Percentiles rank a stretch among this genome's conserved stretches.
phyloP scores from a whole-genome alignment of 2,329 filamentous ascomycete species.

The Rhynchosporium graminicola region DNA sequence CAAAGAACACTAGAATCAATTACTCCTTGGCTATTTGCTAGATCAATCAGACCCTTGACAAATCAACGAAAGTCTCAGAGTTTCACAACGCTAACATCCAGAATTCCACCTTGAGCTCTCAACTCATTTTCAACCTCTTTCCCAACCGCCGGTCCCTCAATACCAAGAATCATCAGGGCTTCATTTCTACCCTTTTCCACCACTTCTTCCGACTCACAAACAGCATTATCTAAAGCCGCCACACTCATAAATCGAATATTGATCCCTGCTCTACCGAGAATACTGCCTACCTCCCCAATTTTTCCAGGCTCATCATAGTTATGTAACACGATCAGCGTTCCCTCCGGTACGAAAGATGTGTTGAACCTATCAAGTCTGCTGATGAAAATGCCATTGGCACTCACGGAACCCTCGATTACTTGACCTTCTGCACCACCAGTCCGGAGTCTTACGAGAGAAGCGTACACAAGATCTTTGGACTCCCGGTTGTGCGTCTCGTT shows the following conservation, averaged over 20 bases:
- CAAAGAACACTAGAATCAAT: too few species aligned
- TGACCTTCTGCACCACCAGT: constrained; percentile 42
- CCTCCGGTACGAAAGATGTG: constrained; percentile 71
- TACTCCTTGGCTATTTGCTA: too few species aligned
- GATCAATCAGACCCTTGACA: background rate
- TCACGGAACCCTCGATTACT: constrained; percentile 66
- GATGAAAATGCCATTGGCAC: constrained; percentile 66
- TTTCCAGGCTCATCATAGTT: constrained; percentile 83
- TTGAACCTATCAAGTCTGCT: constrained; percentile 72
- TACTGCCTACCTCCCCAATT: constrained; percentile 75
- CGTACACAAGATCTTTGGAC: constrained; percentile 62
- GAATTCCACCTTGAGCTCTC: constrained; percentile 52
- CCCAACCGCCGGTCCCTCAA: constrained; percentile 62
- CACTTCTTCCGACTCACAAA: constrained; percentile 25
- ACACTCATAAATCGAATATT: constrained; percentile 85
- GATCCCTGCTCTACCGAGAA: constrained; percentile 68
- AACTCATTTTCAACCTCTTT: constrained; percentile 55
- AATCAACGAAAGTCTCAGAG: constrained; percentile 23
- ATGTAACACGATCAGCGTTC: constrained; percentile 73
- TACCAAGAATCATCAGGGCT: constrained; percentile 79
- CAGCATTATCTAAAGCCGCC: constrained; percentile 47
- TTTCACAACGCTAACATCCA: constrained; percentile 55
- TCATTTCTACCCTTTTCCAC: constrained; percentile 52
- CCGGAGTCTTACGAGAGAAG: constrained; percentile 69
- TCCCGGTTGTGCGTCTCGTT: constrained; percentile 71